Conservation (phyloP, 371 early-diverging fungal species). For the Entomophthora muscae region DNA sequence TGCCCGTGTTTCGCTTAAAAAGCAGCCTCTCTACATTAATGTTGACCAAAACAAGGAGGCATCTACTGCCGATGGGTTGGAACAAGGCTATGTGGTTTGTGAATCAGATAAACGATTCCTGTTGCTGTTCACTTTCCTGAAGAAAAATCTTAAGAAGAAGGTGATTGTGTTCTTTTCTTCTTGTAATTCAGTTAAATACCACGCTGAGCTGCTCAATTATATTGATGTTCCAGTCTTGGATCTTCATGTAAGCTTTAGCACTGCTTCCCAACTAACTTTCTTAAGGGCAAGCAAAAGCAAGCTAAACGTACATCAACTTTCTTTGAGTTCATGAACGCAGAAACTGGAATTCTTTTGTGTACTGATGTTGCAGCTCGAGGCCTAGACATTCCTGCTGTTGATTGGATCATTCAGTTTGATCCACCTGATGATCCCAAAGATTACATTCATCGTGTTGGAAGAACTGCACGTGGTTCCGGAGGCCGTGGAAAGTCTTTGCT, state of each 20-base stretch:
- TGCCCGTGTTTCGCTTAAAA: slow-evolving; percentile 84
- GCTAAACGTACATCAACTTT: slow-evolving; percentile 89
- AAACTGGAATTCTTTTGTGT: slow-evolving; percentile 76
- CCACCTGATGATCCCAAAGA: slow-evolving; percentile 96
- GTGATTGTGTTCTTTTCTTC: slow-evolving; percentile 92
- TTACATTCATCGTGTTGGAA: slow-evolving; percentile 97
- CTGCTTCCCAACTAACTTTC: background rate
- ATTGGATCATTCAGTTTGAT: slow-evolving; percentile 98
- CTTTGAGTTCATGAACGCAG: slow-evolving; percentile 89
- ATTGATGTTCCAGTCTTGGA: slow-evolving; percentile 93
- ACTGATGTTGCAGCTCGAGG: slow-evolving; percentile 99
- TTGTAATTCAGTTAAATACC: slow-evolving; percentile 90
- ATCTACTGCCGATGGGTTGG: slow-evolving; percentile 85
- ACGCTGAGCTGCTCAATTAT: slow-evolving; percentile 87
- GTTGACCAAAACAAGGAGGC: slow-evolving; percentile 80
- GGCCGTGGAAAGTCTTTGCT: slow-evolving; percentile 79
- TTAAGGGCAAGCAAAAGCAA: slow-evolving; percentile 78
- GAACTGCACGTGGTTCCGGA: slow-evolving; percentile 88
- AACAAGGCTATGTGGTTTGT: slow-evolving; percentile 92
- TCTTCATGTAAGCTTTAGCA: slow-evolving; percentile 47
- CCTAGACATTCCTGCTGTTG: slow-evolving; percentile 93
- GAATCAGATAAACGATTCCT: slow-evolving; percentile 78
- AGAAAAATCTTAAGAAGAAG: slow-evolving; percentile 87
- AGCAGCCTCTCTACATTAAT: slow-evolving; percentile 87
- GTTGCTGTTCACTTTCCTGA: slow-evolving; percentile 79